A percentile compares a stretch with the other conserved stretches of the same genome.
phyloP scores from a whole-genome alignment of 257 asterid species.

The Lycium ferocissimum region DNA sequence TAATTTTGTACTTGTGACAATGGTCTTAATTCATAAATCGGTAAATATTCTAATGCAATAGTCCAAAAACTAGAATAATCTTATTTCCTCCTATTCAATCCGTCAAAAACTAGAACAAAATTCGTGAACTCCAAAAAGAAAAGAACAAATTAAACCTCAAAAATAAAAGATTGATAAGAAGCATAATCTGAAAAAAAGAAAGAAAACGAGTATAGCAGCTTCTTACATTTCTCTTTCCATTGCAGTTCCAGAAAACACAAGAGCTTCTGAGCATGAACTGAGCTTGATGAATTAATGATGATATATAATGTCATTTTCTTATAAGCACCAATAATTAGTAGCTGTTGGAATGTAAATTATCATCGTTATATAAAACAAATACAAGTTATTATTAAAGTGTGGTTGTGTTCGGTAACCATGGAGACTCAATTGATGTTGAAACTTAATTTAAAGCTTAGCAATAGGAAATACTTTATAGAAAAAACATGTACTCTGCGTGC shows the following conservation, averaged over 20 bases:
- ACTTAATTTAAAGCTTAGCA: not conserved
- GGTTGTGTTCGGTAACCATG: slow-evolving; percentile 34
- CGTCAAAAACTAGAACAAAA: not conserved
- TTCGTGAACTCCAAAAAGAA: not conserved
- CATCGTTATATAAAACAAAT: not conserved
- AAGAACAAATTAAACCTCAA: not conserved
- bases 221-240: slow-evolving; percentile 6
- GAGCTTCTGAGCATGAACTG: not conserved
- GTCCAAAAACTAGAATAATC: not conserved
- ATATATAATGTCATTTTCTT: not conserved
- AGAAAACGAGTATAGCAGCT: not conserved
- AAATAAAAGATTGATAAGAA: not conserved
- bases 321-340: not conserved
- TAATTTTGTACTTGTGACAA: not conserved
- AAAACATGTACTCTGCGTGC: slow-evolving; percentile 36
- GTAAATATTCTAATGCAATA: not conserved
- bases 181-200: not conserved
- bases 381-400: slow-evolving; percentile 9
- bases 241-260: not conserved
- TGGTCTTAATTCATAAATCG: not conserved
- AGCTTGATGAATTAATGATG: not conserved
- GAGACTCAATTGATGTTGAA: slow-evolving; percentile 48
- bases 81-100: not conserved
- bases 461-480: not conserved
- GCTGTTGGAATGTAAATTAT: slow-evolving; percentile 4